These are phyloP conservation scores for Aspergillus fructus DNA, from an alignment of 2,329 filamentous ascomycete species.

Conservation along the genomic window DNA sequence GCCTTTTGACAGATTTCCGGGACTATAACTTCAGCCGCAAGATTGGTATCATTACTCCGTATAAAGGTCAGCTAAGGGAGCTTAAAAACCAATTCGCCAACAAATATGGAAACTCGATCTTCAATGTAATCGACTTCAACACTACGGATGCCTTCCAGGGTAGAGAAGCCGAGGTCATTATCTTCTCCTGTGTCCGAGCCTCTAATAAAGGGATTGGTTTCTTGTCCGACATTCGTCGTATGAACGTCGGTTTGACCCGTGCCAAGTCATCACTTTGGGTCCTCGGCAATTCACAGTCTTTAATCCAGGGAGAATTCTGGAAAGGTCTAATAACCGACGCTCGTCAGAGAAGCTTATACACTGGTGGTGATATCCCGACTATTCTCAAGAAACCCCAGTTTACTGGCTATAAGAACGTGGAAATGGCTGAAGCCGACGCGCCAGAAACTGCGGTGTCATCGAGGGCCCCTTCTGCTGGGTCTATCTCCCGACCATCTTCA, in stretches of 20 bases:
- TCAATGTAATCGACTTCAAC: conserved; percentile 88
- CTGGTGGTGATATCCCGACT: conserved; percentile 60
- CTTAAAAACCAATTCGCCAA: conserved; percentile 72
- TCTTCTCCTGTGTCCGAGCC: conserved; percentile 96
- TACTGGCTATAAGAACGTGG: conserved; percentile 43
- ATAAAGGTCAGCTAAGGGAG: conserved; percentile 86
- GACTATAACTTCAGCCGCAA: conserved; percentile 73
- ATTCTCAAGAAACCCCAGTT: conserved; percentile 57
- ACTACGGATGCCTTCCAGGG: conserved; percentile 98
- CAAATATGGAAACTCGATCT: conserved; percentile 72
- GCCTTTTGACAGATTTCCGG: conserved; percentile 71
- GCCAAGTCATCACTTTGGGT: conserved; percentile 97
- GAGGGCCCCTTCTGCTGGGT: conserved; percentile 20
- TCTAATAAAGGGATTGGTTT: conserved; percentile 94
- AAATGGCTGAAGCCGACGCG: conserved; percentile 41
- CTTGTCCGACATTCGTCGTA: conserved; percentile 95
- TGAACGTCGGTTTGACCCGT: conserved; percentile 97
- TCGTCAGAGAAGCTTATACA: conserved; percentile 71
- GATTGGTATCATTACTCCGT: conserved; percentile 95
- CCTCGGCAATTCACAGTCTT: conserved; percentile 82
- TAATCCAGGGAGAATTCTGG: conserved; percentile 90
- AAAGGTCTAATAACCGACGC: conserved; percentile 81
- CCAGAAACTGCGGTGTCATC: conserved; percentile 13
- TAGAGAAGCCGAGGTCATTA: conserved; percentile 95
- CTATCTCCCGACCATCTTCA: conserved; percentile 34